phyloP scores from a whole-genome alignment of 2,329 filamentous ascomycete species.

The Colletotrichum kahawae region DNA sequence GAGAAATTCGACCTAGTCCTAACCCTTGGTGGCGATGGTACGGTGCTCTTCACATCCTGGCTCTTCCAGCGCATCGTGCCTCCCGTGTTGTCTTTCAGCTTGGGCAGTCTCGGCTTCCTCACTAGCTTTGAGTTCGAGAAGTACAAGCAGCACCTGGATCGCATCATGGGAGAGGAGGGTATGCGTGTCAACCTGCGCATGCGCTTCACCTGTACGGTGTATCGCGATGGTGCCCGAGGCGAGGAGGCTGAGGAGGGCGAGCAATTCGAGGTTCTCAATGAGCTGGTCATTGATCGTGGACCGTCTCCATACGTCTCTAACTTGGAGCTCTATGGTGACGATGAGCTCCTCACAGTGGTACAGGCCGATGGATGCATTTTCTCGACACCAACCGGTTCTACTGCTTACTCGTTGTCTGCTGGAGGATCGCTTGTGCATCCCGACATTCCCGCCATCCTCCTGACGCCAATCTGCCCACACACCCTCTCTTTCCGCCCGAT shows the following conservation, averaged over 20 bases:
- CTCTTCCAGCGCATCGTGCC: slow-evolving; percentile 90
- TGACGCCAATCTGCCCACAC: slow-evolving; percentile 97
- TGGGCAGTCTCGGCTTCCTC: slow-evolving; percentile 86
- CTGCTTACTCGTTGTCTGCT: slow-evolving; percentile 94
- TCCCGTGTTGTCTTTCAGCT: slow-evolving; percentile 82
- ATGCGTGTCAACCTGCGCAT: slow-evolving; percentile 98
- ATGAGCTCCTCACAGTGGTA: slow-evolving; percentile 92
- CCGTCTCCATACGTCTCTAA: slow-evolving; percentile 97
- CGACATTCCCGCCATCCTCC: slow-evolving; percentile 93
- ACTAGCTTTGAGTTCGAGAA: slow-evolving; percentile 87
- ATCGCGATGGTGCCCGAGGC: slow-evolving; percentile 68
- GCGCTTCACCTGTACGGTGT: slow-evolving; percentile 98
- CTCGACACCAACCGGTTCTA: slow-evolving; percentile 92
- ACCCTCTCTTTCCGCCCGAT: slow-evolving; percentile 97
- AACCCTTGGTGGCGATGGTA: slow-evolving; percentile 85
- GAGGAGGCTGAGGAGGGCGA: slow-evolving; percentile 84
- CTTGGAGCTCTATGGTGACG: slow-evolving; percentile 93
- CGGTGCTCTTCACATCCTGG: slow-evolving; percentile 88
- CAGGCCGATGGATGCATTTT: slow-evolving; percentile 98
- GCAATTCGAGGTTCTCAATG: slow-evolving; percentile 97
- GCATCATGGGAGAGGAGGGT: slow-evolving; percentile 89
- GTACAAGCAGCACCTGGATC: slow-evolving; percentile 86
- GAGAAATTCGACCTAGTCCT: slow-evolving; percentile 96
- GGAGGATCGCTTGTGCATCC: slow-evolving; percentile 96
- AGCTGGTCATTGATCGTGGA: slow-evolving; percentile 96